phyloP scores from a whole-genome alignment of 176 grass and related monocot genomes.

The Typha latifolia region DNA sequence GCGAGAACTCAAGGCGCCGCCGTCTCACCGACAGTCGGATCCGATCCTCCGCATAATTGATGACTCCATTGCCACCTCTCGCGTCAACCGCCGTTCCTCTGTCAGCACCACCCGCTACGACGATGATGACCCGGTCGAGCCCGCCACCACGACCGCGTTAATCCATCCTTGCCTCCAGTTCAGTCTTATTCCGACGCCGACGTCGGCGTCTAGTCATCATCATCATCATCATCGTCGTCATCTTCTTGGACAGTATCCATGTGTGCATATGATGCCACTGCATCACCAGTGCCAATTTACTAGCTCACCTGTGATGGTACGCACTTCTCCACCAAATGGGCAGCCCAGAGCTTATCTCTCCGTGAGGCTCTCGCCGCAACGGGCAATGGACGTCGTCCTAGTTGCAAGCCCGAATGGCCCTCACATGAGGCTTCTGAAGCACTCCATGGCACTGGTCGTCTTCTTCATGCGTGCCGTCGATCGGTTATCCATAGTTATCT shows the following conservation, averaged over 20 bases:
- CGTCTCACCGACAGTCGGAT: slow-evolving; percentile 38
- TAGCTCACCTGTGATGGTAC: slow-evolving; percentile 27
- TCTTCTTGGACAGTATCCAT: slow-evolving; percentile 23
- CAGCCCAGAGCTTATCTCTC: slow-evolving; percentile 59
- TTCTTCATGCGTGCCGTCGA: slow-evolving; percentile 77
- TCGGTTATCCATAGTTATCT: slow-evolving; percentile 73
- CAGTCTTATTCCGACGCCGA: slow-evolving; percentile 25
- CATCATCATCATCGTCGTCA: no score
- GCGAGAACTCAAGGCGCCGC: slow-evolving; percentile 48
- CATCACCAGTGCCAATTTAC: slow-evolving; percentile 46
- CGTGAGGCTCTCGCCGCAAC: slow-evolving; percentile 58
- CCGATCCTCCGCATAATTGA: slow-evolving; percentile 90
- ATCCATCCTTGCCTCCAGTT: slow-evolving; percentile 55
- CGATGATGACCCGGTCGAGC: slow-evolving; percentile 73
- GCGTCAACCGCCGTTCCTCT: slow-evolving; percentile 75
- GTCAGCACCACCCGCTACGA: slow-evolving; percentile 60
- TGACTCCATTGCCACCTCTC: slow-evolving; percentile 74
- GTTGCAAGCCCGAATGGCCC: slow-evolving; percentile 79
- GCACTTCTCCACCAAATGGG: slow-evolving; percentile 34
- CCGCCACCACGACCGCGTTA: slow-evolving; percentile 30
- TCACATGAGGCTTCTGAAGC: slow-evolving; percentile 83
- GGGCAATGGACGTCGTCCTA: slow-evolving; percentile 65
- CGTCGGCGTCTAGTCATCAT: no score
- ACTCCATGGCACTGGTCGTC: slow-evolving; percentile 69
- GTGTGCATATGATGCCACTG: slow-evolving; percentile 32